These are phyloP conservation scores for Xylaria cubensis DNA, from an alignment of 495 filamentous ascomycete species.

Conservation along the genomic window DNA sequence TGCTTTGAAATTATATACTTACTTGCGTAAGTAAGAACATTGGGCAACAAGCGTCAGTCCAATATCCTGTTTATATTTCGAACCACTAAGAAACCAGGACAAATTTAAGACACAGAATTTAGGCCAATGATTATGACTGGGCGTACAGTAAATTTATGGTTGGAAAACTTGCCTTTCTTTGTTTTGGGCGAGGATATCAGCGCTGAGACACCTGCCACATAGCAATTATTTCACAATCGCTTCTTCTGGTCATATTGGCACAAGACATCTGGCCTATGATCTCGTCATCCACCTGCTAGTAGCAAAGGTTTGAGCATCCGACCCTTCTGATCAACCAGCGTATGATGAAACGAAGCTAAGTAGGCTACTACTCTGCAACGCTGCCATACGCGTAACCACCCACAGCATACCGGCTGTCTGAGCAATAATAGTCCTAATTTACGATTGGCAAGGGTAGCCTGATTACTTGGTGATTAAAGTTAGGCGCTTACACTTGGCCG, in stretches of 20 bases:
- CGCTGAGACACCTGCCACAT: neutral
- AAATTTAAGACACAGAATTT: neutral
- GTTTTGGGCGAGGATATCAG: neutral
- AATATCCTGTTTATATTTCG: neutral
- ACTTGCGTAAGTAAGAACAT: neutral
- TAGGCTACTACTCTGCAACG: neutral
- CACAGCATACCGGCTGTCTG: neutral
- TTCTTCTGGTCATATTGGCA: slow-evolving; percentile 1
- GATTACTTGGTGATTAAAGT: neutral
- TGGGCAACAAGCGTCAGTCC: neutral
- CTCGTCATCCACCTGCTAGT: neutral
- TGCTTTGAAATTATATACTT: neutral
- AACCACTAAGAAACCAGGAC: neutral
- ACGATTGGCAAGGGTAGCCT: slow-evolving; percentile 1
- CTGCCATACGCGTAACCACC: neutral
- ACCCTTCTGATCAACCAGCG: neutral
- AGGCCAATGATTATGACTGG: neutral
- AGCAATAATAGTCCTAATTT: neutral
- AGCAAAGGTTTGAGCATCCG: neutral
- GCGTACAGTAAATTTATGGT: neutral
- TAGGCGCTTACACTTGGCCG: slow-evolving; percentile 4
- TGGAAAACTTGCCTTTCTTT: neutral
- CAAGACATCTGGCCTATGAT: neutral
- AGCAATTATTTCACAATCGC: neutral
- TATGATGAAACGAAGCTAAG: neutral